Conservation (phyloP, 2,329 filamentous ascomycete species). For the Achaetomium macrosporum region DNA sequence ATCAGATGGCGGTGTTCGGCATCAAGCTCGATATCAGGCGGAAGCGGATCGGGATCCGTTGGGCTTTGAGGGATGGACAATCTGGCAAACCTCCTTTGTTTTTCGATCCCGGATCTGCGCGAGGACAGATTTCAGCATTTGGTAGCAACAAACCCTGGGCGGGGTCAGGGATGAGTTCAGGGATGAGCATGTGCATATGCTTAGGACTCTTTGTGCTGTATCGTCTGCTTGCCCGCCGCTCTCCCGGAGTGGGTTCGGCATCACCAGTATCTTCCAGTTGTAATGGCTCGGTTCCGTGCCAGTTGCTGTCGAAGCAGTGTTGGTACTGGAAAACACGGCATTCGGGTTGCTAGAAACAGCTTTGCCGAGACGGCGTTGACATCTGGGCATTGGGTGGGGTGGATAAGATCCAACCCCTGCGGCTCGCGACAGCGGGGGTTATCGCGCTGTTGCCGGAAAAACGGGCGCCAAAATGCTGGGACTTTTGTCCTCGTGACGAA, state of each 20-base stretch:
- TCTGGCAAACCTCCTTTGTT: slow-evolving; percentile 1
- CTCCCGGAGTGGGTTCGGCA: neutral
- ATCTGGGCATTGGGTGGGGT: slow-evolving; percentile 12
- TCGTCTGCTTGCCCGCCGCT: neutral
- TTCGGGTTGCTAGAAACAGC: slow-evolving; percentile 25
- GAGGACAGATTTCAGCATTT: slow-evolving; percentile 1
- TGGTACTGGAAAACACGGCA: slow-evolving; percentile 9
- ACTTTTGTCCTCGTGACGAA: slow-evolving; percentile 24
- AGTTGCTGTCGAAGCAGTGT: neutral
- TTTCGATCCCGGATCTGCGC: slow-evolving; percentile 10
- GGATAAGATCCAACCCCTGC: slow-evolving; percentile 11
- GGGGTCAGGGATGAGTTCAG: neutral
- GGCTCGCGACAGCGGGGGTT: slow-evolving; percentile 8
- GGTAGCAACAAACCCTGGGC: neutral
- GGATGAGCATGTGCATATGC: neutral
- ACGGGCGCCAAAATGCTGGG: slow-evolving; percentile 13
- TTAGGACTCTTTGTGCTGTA: neutral
- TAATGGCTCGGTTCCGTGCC: neutral
- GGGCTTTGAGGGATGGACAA: neutral
- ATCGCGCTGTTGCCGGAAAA: slow-evolving; percentile 11
- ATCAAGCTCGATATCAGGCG: neutral
- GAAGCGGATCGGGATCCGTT: slow-evolving; percentile 3
- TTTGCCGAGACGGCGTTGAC: slow-evolving; percentile 19
- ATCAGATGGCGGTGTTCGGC: neutral
- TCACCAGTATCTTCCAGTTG: neutral